Evolutionary conservation across 202 grass and related monocot genomes (phyloP).

Genomic region (Hordeum pubiflorum): DNA sequence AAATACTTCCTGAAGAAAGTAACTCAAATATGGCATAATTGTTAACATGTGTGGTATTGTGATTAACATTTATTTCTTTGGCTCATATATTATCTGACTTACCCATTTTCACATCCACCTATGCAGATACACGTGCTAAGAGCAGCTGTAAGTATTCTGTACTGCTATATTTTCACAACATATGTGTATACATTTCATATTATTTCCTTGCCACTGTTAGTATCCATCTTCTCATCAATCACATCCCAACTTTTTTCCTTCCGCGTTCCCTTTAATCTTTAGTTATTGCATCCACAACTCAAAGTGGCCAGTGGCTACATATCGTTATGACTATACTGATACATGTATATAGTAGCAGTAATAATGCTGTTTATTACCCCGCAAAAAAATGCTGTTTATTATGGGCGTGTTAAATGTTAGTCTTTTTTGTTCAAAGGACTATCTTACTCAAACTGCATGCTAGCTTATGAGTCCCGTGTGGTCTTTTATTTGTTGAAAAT

Average conservation of each 20-base stretch:
- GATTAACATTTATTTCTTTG: slow-evolving; percentile 3
- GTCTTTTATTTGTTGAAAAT: neutral
- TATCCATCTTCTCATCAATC: neutral
- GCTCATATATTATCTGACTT: slow-evolving; percentile 14
- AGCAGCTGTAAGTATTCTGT: slow-evolving; percentile 49
- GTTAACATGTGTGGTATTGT: neutral
- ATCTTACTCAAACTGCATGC: neutral
- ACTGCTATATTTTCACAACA: neutral
- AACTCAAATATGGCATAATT: neutral
- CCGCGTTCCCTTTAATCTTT: neutral
- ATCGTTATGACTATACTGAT: neutral
- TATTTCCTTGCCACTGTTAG: neutral
- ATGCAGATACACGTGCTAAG: slow-evolving; percentile 53
- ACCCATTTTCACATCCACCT: slow-evolving; percentile 13
- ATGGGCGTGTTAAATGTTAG: neutral
- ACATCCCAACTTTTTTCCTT: neutral
- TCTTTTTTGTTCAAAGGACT: neutral
- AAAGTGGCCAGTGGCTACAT: neutral
- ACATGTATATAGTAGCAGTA: neutral
- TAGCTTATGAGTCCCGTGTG: neutral
- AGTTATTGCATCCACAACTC: neutral
- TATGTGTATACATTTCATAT: neutral
- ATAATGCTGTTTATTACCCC: neutral
- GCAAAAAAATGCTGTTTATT: neutral
- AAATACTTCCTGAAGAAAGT: neutral